phyloP scores from a whole-genome alignment of 768 basidiomycete species.

The Favolaschia claudopus region DNA sequence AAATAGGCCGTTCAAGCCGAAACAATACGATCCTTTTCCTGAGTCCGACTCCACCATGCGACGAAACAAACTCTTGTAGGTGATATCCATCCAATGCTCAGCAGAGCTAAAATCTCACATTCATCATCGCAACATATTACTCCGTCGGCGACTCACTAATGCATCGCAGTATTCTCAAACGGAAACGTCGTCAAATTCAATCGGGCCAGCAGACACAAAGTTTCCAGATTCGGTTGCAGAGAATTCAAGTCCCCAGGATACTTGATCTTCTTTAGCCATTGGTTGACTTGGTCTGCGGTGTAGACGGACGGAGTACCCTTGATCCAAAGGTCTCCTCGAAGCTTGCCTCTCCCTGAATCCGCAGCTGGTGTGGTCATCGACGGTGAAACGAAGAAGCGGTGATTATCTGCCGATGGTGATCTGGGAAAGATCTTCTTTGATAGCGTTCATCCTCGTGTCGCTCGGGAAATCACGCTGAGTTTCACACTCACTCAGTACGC shows the following conservation, averaged over 20 bases:
- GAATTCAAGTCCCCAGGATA: constrained; percentile 6
- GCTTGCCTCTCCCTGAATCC: neutral
- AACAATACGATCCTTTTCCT: constrained; percentile 19
- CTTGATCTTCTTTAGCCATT: constrained; percentile 22
- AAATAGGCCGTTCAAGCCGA: constrained; percentile 21
- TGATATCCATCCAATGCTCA: constrained; percentile 22
- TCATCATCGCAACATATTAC: neutral
- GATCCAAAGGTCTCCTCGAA: constrained; percentile 22
- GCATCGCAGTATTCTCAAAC: constrained; percentile 26
- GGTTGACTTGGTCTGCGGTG: constrained; percentile 1
- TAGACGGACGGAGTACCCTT: constrained; percentile 13
- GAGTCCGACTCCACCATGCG: constrained; percentile 10
- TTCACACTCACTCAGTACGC: no score
- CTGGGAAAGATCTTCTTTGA: no score
- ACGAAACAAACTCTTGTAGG: constrained; percentile 7
- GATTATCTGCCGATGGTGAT: no score
- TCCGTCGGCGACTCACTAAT: constrained; percentile 10
- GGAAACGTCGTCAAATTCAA: constrained; percentile 21
- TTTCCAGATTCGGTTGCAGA: constrained; percentile 8
- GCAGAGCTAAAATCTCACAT: constrained; percentile 2
- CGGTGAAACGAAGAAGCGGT: no score
- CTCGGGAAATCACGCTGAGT: no score
- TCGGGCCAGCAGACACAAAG: constrained; percentile 5
- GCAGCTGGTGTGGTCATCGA: no score
- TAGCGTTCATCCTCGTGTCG: no score